Evolutionary conservation across 2,329 filamentous ascomycete species (phyloP).

Genomic region (Nemania serpens): DNA sequence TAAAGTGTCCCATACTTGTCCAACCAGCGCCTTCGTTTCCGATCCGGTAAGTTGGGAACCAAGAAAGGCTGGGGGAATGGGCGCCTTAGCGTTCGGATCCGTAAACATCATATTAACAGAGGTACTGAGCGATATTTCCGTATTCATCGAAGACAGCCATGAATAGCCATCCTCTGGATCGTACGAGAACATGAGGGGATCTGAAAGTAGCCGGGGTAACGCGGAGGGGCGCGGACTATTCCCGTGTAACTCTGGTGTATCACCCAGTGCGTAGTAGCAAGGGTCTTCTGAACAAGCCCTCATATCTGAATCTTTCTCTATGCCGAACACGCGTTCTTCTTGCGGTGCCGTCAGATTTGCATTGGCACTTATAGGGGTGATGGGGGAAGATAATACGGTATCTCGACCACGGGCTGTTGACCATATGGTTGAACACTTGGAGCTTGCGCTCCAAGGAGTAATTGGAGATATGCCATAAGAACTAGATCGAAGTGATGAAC

Average conservation of each 20-base stretch:
- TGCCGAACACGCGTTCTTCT: conserved; percentile 38
- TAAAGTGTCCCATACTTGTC: conserved; percentile 51
- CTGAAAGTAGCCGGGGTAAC: conserved; percentile 41
- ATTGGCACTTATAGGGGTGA: conserved; percentile 46
- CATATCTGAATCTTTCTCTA: conserved; percentile 30
- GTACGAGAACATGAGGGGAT: conserved; percentile 46
- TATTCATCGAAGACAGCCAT: conserved; percentile 42
- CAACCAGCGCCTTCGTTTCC: conserved; percentile 48
- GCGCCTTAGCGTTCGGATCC: conserved; percentile 35
- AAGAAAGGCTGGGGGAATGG: conserved; percentile 30
- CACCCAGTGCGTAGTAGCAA: conserved; percentile 35
- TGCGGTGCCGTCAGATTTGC: conserved; percentile 30
- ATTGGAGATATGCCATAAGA: conserved; percentile 52
- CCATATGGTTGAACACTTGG: conserved; percentile 43
- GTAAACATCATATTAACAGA: conserved; percentile 46
- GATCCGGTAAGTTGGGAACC: conserved; percentile 34
- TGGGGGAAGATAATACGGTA: conserved; percentile 52
- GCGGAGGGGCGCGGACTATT: conserved; percentile 45
- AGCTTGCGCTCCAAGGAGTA: conserved; percentile 48
- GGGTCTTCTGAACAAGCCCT: conserved; percentile 36
- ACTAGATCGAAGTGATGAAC: conserved; percentile 45
- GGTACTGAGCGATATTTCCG: conserved; percentile 43
- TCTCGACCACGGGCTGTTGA: conserved; percentile 48
- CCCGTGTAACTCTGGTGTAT: conserved; percentile 50
- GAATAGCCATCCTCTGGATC: conserved; percentile 41